Evolutionary conservation across 164 flowering plant genomes (phyloP).

Genomic region (Sextonia rubra): DNA sequence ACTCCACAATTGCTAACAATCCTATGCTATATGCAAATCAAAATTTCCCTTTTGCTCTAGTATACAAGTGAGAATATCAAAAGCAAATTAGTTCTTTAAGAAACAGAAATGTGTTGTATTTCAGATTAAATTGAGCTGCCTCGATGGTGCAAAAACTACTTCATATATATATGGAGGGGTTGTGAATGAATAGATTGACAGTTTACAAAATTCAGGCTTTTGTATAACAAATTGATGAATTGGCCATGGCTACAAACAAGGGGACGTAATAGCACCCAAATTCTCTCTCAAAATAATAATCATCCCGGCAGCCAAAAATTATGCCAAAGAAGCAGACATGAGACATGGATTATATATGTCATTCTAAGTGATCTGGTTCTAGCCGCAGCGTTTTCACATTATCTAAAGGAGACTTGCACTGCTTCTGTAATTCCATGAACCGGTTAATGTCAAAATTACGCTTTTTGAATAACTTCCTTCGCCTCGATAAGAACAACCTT

Average conservation of each 20-base stretch:
- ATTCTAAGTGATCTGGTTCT: background rate
- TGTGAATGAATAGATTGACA: background rate
- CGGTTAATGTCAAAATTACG: conserved; percentile 52
- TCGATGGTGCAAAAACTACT: background rate
- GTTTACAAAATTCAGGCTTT: background rate
- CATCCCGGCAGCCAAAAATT: too few species aligned
- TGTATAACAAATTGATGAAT: background rate
- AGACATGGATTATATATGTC: background rate
- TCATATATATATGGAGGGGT: background rate
- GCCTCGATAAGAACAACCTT: conserved; percentile 69
- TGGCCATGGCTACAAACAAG: background rate
- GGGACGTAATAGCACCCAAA: background rate
- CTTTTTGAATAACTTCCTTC: conserved; percentile 61
- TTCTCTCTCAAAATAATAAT: background rate
- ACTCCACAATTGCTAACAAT: too few species aligned
- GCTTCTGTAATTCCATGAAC: conserved; percentile 56
- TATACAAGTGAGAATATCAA: too few species aligned
- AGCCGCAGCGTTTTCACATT: background rate
- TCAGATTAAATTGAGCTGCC: background rate
- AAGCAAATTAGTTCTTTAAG: too few species aligned
- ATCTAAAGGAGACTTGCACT: conserved; percentile 47
- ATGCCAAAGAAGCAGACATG: conserved; percentile 2
- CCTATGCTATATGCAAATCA: too few species aligned
- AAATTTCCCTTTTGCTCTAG: too few species aligned
- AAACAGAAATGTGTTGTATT: background rate